A percentile compares a stretch with the other conserved stretches of the same genome.
These are phyloP conservation scores for Trichoderma lentiforme DNA, from an alignment of 2,329 filamentous ascomycete species.

Conservation along the genomic window DNA sequence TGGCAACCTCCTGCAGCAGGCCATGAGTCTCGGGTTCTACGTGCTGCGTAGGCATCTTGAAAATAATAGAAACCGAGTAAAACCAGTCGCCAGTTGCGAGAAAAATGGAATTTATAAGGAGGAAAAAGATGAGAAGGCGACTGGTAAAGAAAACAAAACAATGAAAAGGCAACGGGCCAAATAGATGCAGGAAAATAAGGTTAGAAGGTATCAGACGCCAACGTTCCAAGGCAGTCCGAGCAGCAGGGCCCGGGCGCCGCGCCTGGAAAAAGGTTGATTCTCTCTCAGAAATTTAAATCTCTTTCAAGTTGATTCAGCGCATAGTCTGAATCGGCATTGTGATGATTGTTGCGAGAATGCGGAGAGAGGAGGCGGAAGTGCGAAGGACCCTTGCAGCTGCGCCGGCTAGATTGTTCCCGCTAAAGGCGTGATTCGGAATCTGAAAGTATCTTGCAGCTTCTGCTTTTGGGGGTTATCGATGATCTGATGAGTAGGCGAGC, in stretches of 20 bases:
- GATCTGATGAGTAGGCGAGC: background rate
- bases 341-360: constrained; percentile 9
- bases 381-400: constrained; percentile 2
- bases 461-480: background rate
- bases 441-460: background rate
- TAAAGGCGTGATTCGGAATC: background rate
- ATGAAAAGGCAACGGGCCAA: background rate
- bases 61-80: background rate
- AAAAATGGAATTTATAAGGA: background rate
- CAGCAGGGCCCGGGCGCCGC: background rate
- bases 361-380: constrained; percentile 13
- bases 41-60: constrained; percentile 57
- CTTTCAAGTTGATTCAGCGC: constrained; percentile 1
- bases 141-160: background rate
- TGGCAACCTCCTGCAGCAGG: constrained; percentile 62
- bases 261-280: background rate
- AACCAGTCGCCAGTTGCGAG: background rate
- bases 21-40: constrained; percentile 50
- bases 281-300: background rate
- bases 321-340: constrained; percentile 23
- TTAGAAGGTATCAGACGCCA: background rate
- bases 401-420: background rate
- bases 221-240: constrained; percentile 4
- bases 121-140: background rate
- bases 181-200: background rate